Conservation (phyloP, 106 monocot genomes). For the Cymbidium sinense region DNA sequence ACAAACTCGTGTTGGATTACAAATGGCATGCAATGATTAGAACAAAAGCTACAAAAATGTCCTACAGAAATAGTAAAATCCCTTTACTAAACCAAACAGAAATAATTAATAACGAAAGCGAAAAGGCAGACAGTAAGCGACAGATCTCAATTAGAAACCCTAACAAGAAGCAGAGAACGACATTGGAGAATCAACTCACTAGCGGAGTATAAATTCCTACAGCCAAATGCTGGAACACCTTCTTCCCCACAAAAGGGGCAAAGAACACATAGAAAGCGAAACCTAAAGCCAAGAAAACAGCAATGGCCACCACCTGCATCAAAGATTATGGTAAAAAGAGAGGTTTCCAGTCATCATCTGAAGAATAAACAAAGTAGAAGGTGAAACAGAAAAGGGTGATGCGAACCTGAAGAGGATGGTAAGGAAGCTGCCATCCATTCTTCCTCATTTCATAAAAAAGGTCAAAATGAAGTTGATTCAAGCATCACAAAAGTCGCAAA, state of each 20-base stretch:
- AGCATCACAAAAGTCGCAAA: background rate
- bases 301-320: slow-evolving; percentile 65
- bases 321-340: background rate
- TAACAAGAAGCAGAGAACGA: background rate
- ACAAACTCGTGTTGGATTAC: background rate
- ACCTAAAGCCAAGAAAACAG: slow-evolving; percentile 58
- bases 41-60: background rate
- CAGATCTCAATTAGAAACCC: slow-evolving; percentile 1
- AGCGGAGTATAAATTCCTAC: slow-evolving; percentile 68
- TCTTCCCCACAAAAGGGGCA: slow-evolving; percentile 65
- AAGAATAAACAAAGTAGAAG: background rate
- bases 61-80: background rate
- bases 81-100: background rate
- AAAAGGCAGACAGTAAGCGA: background rate
- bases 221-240: slow-evolving; percentile 42
- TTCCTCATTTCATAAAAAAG: slow-evolving; percentile 53
- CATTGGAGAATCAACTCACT: slow-evolving; percentile 2
- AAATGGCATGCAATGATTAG: background rate
- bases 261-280: slow-evolving; percentile 85
- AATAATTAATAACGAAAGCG: background rate
- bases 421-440: slow-evolving; percentile 90
- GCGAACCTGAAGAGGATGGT: slow-evolving; percentile 83
- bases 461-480: slow-evolving; percentile 1
- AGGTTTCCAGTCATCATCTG: background rate
- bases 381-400: background rate